Base-by-base conservation (phyloP, 257 asterid species). In the Datura wrightii region DNA sequence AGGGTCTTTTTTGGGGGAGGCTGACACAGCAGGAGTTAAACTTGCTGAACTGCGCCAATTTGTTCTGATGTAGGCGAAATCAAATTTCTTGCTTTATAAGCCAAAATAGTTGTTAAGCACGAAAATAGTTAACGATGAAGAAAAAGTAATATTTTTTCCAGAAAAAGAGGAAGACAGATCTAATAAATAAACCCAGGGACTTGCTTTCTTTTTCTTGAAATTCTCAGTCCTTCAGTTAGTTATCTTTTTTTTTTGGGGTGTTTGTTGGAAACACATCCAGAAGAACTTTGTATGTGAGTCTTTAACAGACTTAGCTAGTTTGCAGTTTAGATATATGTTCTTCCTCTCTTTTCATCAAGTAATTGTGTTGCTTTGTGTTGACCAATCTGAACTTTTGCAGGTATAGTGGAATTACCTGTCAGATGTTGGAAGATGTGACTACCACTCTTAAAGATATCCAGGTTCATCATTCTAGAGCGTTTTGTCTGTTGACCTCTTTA, bases 361-460 rank as follows among this genome's bases (percentile, higher is more conserved):
- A 52, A 36, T 59, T n/a, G 44, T 72, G 11, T 53, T 46, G 66
- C 69, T 54, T 37, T 71, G 16, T 69, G 56, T 91, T 78, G 80
- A 79, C 78, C 48, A 8, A 76, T 80, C 69, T 84, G 34, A 84
- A 82, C 42, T 82, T 79, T 86, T 89, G 83, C 94, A 97, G 99
- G 92, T 97, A 95, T 90, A 95, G 98, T 86, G 99, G 99, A 87
- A 97, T 97, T 71, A 97, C 98, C 3, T 85, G 9, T 48, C 96
- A 92, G 86, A 94, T 93, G 97, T 84, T 97, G 91, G 90, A 91
- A 85, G 92, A 87, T 4, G 98, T 97, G 83, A 94, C 93, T 24
- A 95, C 99, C 41, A 91, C 97, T 86, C 95, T 97, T 67, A 67
- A 88, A 91, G 97, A 95, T 86, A 92, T 95, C 83, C 99, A 97